Evolutionary conservation across 139 green algal species (phyloP).

Genomic region (Volvox africanus): DNA sequence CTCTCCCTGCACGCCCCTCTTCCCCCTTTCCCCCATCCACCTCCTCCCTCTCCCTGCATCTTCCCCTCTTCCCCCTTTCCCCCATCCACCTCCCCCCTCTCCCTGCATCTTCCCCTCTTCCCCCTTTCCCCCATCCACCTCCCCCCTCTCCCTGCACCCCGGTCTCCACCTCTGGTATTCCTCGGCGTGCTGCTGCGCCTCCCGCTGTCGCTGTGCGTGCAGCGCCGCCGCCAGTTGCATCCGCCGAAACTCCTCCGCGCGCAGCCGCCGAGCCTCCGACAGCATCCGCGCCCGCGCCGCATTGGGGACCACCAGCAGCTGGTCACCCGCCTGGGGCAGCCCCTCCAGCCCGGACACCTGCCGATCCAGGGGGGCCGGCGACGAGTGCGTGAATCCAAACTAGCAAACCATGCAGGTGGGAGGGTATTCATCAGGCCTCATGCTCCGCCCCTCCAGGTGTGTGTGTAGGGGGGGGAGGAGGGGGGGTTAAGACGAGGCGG

Average conservation of each 20-base stretch:
- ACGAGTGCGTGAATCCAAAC: too few relatives aligned
- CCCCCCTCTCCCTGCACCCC: not conserved
- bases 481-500: not conserved
- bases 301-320: slow-evolving; percentile 66
- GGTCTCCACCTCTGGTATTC: not conserved
- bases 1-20: not conserved
- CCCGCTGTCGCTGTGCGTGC: slow-evolving; percentile 44
- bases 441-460: too few relatives aligned
- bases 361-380: not conserved
- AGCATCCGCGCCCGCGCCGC: slow-evolving; percentile 27
- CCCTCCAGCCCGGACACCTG: slow-evolving; percentile 72
- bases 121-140: not conserved
- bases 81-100: not conserved
- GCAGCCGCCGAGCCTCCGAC: slow-evolving; percentile 16
- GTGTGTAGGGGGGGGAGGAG: not conserved
- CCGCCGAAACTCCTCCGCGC: slow-evolving; percentile 58
- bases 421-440: too few relatives aligned
- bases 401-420: too few relatives aligned
- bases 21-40: not conserved
- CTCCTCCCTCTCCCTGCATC: not conserved
- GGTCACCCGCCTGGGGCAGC: slow-evolving; percentile 88
- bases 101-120: not conserved
- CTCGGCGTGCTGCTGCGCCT: slow-evolving; percentile 36
- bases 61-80: not conserved
- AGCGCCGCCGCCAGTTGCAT: slow-evolving; percentile 55